phyloP scores from a whole-genome alignment of 2,329 filamentous ascomycete species.

The Aspergillus novoparasiticus region DNA sequence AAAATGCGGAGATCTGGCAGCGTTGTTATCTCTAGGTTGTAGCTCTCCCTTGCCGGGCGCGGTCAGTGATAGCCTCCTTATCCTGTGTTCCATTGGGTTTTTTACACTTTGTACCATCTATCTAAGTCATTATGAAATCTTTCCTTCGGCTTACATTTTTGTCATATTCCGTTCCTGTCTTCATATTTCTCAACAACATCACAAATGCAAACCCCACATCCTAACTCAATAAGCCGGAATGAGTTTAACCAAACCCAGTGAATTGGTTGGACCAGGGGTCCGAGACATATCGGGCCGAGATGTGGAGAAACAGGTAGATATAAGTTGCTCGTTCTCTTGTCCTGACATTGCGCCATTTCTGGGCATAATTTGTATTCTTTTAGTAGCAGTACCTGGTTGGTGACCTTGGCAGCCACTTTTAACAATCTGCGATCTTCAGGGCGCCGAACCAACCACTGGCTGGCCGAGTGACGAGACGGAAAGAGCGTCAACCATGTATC shows the following conservation, averaged over 20 bases:
- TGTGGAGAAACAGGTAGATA: slow-evolving; percentile 36
- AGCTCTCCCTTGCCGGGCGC: neutral
- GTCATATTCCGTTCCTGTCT: neutral
- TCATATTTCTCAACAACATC: no score
- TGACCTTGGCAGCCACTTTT: slow-evolving; percentile 22
- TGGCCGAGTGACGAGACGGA: slow-evolving; percentile 5
- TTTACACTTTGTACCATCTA: neutral
- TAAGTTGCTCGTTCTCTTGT: slow-evolving; percentile 4
- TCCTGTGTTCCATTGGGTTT: neutral
- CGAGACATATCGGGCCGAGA: slow-evolving; percentile 15
- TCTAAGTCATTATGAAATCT: neutral
- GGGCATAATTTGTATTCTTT: neutral
- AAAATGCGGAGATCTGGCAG: neutral
- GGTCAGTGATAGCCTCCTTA: neutral
- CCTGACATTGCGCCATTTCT: slow-evolving; percentile 3
- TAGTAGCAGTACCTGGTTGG: slow-evolving; percentile 2
- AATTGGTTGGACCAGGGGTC: neutral
- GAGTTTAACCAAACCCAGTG: neutral
- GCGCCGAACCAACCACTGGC: neutral
- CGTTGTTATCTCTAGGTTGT: neutral
- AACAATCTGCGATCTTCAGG: neutral
- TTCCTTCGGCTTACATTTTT: neutral
- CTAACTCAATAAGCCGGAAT: neutral
- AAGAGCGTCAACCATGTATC: slow-evolving; percentile 18
- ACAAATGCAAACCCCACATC: neutral